These are phyloP conservation scores for Ustulina deusta DNA, from an alignment of 2,329 filamentous ascomycete genomes.

Conservation along the genomic window DNA sequence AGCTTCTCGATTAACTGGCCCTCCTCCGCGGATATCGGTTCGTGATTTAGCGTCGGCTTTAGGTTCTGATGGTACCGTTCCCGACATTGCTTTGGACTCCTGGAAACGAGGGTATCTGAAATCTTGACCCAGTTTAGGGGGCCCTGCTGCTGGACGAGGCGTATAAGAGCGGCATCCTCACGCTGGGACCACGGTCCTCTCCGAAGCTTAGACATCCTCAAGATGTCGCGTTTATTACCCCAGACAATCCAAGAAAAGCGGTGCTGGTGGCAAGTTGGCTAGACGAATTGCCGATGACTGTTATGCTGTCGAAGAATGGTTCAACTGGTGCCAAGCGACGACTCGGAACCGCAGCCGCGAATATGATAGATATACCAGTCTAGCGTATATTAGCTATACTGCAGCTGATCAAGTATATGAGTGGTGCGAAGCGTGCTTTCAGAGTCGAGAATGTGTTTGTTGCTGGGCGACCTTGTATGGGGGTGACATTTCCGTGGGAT, in stretches of 20 bases:
- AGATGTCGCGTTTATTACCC: not conserved
- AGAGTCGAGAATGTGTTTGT: conserved; percentile 7
- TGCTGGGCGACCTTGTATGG: conserved; percentile 12
- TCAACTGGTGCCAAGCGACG: conserved; percentile 5
- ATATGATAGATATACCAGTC: conserved; percentile 9
- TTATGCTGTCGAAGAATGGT: conserved; percentile 6
- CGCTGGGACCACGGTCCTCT: conserved; percentile 86
- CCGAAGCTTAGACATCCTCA: conserved; percentile 46
- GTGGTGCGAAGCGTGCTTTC: not conserved
- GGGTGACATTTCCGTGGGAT: conserved; percentile 1
- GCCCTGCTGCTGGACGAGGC: conserved; percentile 77
- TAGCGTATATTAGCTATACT: conserved; percentile 6
- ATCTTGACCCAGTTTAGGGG: conserved; percentile 93
- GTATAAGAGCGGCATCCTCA: conserved; percentile 78
- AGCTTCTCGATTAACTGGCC: conserved; percentile 79
- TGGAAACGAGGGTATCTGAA: conserved; percentile 77
- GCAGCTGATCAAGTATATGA: not conserved
- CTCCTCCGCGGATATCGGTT: conserved; percentile 78
- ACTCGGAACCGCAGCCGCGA: conserved; percentile 1
- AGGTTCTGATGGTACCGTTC: conserved; percentile 96
- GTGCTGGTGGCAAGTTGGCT: not conserved
- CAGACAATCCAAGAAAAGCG: not conserved
- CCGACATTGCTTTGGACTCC: conserved; percentile 93
- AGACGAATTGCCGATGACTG: not conserved
- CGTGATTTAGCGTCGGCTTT: conserved; percentile 79